phyloP scores from a whole-genome alignment of 2,329 filamentous ascomycete genomes.

The Dactylella cylindrospora region DNA sequence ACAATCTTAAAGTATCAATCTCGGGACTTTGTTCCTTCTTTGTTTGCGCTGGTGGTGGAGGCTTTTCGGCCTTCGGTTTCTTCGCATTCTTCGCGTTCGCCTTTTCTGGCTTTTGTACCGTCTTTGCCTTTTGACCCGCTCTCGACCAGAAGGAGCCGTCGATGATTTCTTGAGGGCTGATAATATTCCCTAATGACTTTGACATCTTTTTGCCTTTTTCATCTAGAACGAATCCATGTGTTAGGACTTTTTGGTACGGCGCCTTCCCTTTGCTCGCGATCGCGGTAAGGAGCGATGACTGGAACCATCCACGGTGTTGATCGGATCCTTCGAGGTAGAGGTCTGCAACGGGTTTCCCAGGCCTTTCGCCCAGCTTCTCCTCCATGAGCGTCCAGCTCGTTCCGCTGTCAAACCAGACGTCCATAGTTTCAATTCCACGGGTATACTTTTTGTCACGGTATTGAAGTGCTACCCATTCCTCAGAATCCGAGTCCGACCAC shows the following conservation, averaged over 20 bases:
- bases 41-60: constrained; percentile 51
- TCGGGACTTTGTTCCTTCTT: constrained; percentile 70
- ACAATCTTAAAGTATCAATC: constrained; percentile 81
- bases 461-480: constrained; percentile 64
- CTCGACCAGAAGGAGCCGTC: constrained; percentile 70
- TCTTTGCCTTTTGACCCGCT: constrained; percentile 61
- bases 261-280: constrained; percentile 65
- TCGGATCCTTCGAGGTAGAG: constrained; percentile 93
- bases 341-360: constrained; percentile 64
- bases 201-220: constrained; percentile 95
- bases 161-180: constrained; percentile 80
- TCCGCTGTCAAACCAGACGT: constrained; percentile 99
- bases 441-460: constrained; percentile 60
- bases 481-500: constrained; percentile 81
- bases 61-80: constrained; percentile 48
- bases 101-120: constrained; percentile 52
- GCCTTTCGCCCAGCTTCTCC: constrained; percentile 51
- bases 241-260: constrained; percentile 87
- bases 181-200: constrained; percentile 88
- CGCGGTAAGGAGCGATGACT: constrained; percentile 87
- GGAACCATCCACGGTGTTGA: constrained; percentile 97
- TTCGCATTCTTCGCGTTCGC: constrained; percentile 55
- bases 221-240: constrained; percentile 92
- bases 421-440: constrained; percentile 93
- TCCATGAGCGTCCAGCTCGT: constrained; percentile 74